Evolutionary conservation across 805 yeast genomes (phyloP).

Genomic region (Teunomyces kruisii): DNA sequence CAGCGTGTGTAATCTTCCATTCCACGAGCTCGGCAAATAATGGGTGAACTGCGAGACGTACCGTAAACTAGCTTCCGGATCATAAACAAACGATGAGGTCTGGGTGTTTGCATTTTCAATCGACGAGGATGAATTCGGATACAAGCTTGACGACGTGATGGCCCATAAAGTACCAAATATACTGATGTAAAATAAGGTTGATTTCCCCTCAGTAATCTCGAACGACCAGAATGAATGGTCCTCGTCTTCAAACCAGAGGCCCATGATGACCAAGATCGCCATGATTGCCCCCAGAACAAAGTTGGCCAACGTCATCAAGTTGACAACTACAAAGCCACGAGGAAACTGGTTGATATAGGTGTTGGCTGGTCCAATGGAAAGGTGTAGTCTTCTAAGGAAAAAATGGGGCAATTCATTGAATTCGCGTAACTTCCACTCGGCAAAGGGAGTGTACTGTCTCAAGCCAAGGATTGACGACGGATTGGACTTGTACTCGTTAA

Average conservation of each 20-base stretch:
- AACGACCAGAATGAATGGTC: conserved; percentile 73
- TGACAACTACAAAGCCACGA: conserved; percentile 53
- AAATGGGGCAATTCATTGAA: conserved; percentile 90
- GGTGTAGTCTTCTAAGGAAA: conserved; percentile 72
- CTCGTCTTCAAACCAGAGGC: conserved; percentile 83
- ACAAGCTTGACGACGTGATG: conserved; percentile 64
- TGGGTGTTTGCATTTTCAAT: conserved; percentile 25
- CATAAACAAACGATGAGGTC: conserved; percentile 58
- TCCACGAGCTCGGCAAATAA: conserved; percentile 86
- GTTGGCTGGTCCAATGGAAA: conserved; percentile 78
- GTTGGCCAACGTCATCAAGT: conserved; percentile 36
- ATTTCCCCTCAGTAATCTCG: conserved; percentile 78
- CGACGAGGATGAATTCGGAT: conserved; percentile 17
- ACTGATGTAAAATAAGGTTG: conserved; percentile 85
- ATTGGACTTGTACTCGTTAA: conserved; percentile 86
- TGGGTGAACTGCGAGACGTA: conserved; percentile 87
- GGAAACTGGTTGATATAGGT: conserved; percentile 91
- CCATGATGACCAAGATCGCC: conserved; percentile 67
- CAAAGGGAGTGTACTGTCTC: conserved; percentile 89
- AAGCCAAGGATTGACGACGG: conserved; percentile 71
- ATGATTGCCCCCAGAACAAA: conserved; percentile 87
- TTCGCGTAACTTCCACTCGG: conserved; percentile 94
- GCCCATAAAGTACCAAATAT: conserved; percentile 89
- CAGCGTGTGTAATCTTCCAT: conserved; percentile 78
- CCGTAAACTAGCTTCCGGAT: conserved; percentile 83